These are phyloP conservation scores for Phylloboletellus chloephorus DNA, from an alignment of 1,284 basidiomycete species.

Conservation along the genomic window DNA sequence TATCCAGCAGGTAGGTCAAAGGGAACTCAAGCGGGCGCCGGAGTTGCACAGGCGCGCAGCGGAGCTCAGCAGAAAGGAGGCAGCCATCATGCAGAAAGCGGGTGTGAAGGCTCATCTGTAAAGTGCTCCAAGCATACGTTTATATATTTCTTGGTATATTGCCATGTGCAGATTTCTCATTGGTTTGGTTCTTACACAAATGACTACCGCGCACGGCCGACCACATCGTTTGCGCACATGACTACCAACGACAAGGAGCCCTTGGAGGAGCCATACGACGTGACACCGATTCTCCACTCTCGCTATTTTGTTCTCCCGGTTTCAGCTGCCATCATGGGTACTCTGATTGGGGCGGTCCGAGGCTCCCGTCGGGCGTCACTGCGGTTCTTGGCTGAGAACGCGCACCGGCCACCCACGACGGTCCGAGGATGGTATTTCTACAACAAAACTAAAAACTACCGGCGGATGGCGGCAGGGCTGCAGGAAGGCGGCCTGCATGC, in stretches of 20 bases:
- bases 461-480: conserved; percentile 68
- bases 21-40: conserved; percentile 72
- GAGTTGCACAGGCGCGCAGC: conserved; percentile 47
- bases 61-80: conserved; percentile 57
- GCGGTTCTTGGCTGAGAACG: conserved; percentile 57
- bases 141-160: no score
- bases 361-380: conserved; percentile 58
- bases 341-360: conserved; percentile 62
- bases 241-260: conserved; percentile 3
- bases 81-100: conserved; percentile 50
- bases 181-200: no score
- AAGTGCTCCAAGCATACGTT: background rate
- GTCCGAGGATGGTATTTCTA: conserved; percentile 88
- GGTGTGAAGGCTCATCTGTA: conserved; percentile 55
- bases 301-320: conserved; percentile 45
- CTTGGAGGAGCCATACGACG: conserved; percentile 22
- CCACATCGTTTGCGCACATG: no score
- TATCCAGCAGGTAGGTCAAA: conserved; percentile 88
- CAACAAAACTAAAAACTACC: conserved; percentile 89
- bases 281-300: conserved; percentile 29
- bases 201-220: no score
- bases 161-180: no score
- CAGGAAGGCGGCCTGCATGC: conserved; percentile 60
- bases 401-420: conserved; percentile 74
- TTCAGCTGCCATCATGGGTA: conserved; percentile 55